phyloP scores from a whole-genome alignment of 2,329 filamentous ascomycete genomes.

The Paraphoma sp. region DNA sequence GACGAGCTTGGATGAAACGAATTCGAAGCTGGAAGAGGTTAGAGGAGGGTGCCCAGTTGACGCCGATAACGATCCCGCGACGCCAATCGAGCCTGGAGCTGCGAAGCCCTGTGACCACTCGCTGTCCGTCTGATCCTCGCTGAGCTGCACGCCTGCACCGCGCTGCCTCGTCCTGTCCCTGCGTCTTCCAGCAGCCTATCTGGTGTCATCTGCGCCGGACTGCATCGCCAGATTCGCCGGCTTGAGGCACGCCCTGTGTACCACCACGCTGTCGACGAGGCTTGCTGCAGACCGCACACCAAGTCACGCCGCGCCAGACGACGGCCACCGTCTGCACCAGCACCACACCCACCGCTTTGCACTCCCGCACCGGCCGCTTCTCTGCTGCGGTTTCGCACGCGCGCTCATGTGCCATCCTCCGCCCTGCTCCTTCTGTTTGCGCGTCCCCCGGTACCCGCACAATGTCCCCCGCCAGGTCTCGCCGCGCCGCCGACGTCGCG shows the following conservation, averaged over 20 bases:
- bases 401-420: constrained; percentile 48
- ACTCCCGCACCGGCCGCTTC: neutral
- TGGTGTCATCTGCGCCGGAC: constrained; percentile 11
- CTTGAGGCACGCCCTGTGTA: constrained; percentile 19
- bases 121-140: constrained; percentile 20
- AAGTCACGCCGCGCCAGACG: constrained; percentile 17
- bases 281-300: constrained; percentile 19
- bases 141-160: constrained; percentile 23
- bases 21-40: constrained; percentile 29
- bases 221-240: constrained; percentile 20
- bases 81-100: constrained; percentile 2
- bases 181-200: constrained; percentile 8
- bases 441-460: constrained; percentile 42
- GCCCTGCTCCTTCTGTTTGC: constrained; percentile 43
- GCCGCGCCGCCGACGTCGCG: constrained; percentile 38
- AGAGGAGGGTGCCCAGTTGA: constrained; percentile 25
- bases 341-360: neutral
- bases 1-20: constrained; percentile 35
- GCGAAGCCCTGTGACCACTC: constrained; percentile 32
- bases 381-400: constrained; percentile 34
- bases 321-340: neutral
- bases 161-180: constrained; percentile 18
- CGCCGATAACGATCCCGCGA: constrained; percentile 27
- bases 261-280: constrained; percentile 24
- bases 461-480: constrained; percentile 44